Evolutionary conservation across 2,329 filamentous ascomycete species (phyloP), one percentile per base, ranked within the genome.

Genomic region (Trichophyton simii): DNA sequence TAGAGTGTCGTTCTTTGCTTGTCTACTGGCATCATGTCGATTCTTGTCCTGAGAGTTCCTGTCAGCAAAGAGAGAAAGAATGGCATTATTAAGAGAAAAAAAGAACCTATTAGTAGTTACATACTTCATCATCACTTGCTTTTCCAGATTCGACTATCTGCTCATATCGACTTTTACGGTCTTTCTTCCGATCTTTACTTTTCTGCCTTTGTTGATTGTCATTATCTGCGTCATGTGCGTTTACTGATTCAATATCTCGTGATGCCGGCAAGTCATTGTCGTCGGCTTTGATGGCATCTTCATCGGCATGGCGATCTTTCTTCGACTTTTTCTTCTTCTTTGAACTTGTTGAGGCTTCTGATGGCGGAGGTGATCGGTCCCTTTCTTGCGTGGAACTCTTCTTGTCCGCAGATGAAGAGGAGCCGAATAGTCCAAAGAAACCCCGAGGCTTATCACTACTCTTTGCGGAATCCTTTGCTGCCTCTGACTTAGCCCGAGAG

Each of bases 251-350:
- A 74, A 73, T 63, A 70, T 73, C 65, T 77, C 79, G 71, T 79
- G 76, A 63, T 81, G 75, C 67, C 75, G 75, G 60, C 34, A 76
- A 77, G 25, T 77, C 73, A 36, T 81, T 79, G 22, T 71, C 68
- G n/a, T 73, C 68, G 15, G 77, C 81, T 66, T 76, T 79, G 22
- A 73, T 67, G 63, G 80, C 79, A 41, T 82, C 78, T 44, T 74
- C 73, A 20, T 81, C 78, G 28, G 81, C 79, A 60, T 69, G 70
- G 46, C 73, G 76, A 63, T 67, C 66, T 50, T 74, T 67, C 69
- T 75, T 66, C 60, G 73, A 68, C 68, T 73, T 67, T 69, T 73
- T 77, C 67, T 79, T 78, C 65, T 75, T 75, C 63, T 75, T 77
- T 50, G 75, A 76, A 63, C 73, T 77, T 60, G 76, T 76, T 31